Base-by-base conservation (phyloP, 345 rosid genomes). In the Barbarea vulgaris region DNA sequence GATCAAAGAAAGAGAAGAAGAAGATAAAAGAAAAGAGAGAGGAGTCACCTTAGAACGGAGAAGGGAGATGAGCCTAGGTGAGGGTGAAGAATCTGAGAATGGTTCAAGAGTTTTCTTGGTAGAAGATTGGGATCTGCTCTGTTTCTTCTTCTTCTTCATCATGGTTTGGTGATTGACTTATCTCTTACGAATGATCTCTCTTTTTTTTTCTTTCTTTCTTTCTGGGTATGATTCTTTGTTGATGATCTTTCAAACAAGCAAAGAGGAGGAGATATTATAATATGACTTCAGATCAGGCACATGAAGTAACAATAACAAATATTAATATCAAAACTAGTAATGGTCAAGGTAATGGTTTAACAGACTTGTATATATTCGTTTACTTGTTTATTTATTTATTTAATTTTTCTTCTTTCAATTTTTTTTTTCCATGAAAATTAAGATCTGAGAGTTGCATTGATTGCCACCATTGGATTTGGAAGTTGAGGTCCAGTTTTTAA, bases 111-210 rank as follows among this genome's bases (percentile, higher is more conserved):
- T 22, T 76, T 76, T 53, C 70, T 61, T 61, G 25, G 50, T 34
- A 28, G 71, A 77, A 48, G 81, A 57, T 39, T 65, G 68, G n/a
- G 81, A 72, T 77, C 69, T 67, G 52, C 73, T 78, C 17, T 66
- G 81, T 59, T 72, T 78, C 59, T 78, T 78, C 74, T 77, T 77
- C 73, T 72, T 78, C 69, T 66, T 72, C 69, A 50, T 72, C 77
- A 78, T 72, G 64, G 36, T 77, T 48, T 64, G 56, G 3, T 64
- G 68, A 48, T 72, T 72, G 81, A 72, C 77, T 78, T 65, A 46
- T 25, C 34, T 13, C 34, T 44, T 50, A 44, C 63, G 50, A 77
- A 62, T 63, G 59, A 62, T 54, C 17, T 22, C n/a, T n/a, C n/a
- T n/a, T n/a, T n/a, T n/a, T n/a, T n/a, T n/a, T n/a, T 21, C 25